A percentile compares a stretch with the other conserved stretches of the same genome.
These are phyloP conservation scores for Areca catechu DNA, from an alignment of 176 grass and related monocot species.

Conservation along the genomic window DNA sequence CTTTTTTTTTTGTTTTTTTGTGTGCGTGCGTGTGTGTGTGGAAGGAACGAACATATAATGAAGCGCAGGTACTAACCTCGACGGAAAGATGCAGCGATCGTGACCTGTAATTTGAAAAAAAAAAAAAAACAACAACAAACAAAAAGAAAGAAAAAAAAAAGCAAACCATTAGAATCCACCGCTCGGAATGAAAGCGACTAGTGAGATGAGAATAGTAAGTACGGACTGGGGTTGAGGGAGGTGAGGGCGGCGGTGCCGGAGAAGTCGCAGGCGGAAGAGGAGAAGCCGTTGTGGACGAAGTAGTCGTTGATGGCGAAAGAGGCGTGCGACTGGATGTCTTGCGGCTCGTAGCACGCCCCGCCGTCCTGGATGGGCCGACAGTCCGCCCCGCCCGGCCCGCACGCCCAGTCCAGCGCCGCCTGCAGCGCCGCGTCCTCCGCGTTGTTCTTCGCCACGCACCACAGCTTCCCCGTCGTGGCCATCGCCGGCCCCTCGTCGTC, in stretches of 20 bases:
- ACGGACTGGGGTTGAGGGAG: conserved; percentile 51
- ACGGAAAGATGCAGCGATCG: conserved; percentile 44
- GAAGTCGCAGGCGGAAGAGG: conserved; percentile 41
- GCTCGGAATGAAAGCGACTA: background rate
- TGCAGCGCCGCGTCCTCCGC: conserved; percentile 53
- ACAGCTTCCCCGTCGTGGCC: conserved; percentile 27
- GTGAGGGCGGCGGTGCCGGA: conserved; percentile 64
- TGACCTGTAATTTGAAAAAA: conserved; percentile 25
- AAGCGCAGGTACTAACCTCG: conserved; percentile 36
- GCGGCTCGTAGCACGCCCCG: conserved; percentile 50
- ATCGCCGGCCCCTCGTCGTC: background rate
- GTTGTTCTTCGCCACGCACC: conserved; percentile 85
- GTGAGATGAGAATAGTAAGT: conserved; percentile 1
- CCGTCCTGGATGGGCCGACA: conserved; percentile 56
- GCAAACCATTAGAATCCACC: background rate
- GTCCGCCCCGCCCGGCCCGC: conserved; percentile 48
- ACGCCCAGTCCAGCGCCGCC: conserved; percentile 58
- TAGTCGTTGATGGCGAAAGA: conserved; percentile 78
- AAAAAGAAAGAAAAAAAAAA: background rate
- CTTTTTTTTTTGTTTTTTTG: background rate
- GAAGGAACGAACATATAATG: background rate
- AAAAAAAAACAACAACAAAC: background rate
- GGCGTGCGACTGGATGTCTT: conserved; percentile 46
- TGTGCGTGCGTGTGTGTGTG: too few relatives aligned
- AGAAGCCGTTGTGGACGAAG: conserved; percentile 41